phyloP scores from a whole-genome alignment of 257 asterid species.

The Buddleja alternifolia region DNA sequence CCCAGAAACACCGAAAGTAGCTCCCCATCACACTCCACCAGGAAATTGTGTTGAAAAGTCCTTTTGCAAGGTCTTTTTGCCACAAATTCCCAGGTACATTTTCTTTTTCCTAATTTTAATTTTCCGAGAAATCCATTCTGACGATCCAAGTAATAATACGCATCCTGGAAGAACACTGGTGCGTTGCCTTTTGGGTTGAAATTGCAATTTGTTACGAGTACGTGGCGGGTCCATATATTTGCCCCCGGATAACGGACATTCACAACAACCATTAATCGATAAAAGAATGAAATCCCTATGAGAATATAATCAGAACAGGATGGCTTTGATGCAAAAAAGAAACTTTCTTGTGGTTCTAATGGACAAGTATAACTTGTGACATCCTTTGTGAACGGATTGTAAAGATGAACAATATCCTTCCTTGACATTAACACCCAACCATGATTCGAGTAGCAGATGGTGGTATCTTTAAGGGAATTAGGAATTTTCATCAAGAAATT shows the following conservation, averaged over 20 bases:
- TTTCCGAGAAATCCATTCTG: not conserved
- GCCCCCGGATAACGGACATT: not conserved
- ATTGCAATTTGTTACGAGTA: too few relatives aligned
- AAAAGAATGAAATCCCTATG: not conserved
- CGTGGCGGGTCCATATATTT: not conserved
- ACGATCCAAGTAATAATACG: not conserved
- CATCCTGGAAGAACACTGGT: not conserved
- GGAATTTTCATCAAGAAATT: conserved; percentile 1
- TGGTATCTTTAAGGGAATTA: not conserved
- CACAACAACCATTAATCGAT: not conserved
- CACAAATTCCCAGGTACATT: not conserved
- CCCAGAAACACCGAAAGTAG: not conserved
- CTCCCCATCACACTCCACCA: conserved; percentile 8
- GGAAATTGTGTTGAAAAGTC: not conserved
- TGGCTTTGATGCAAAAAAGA: conserved; percentile 3
- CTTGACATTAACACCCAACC: not conserved
- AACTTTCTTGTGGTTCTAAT: too few relatives aligned
- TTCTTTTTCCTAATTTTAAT: not conserved
- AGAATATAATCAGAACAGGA: not conserved
- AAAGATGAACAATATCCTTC: not conserved
- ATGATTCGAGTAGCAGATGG: not conserved
- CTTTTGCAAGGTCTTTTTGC: not conserved
- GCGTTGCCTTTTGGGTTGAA: not conserved
- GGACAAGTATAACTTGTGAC: too few relatives aligned
- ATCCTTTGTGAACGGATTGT: conserved; percentile 5